Base-by-base conservation (phyloP, 495 filamentous ascomycete species). In the Margaritispora aquatica region DNA sequence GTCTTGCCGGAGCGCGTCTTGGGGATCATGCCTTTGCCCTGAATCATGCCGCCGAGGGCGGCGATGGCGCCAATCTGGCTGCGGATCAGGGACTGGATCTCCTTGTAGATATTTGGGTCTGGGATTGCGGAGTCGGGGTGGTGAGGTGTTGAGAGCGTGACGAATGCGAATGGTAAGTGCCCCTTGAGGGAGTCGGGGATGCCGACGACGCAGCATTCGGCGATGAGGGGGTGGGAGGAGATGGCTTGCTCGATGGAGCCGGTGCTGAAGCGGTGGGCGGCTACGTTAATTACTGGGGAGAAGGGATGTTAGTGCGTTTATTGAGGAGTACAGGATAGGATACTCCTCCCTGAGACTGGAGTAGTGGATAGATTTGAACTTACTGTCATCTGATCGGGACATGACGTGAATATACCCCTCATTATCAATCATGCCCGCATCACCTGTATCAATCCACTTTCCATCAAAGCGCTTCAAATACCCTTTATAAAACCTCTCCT, bases 241-340 rank as follows among this genome's bases (percentile, higher is more conserved):
- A 97, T 88, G 31, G 87, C 91, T 74, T 96, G 89, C 74, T 97
- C 92, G 68, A 97, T 93, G 22, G 86, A 76, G 27, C 89, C 92
- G 1, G 92, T 97, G 65, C 86, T 89, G 61, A 97, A 91, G 2
- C 92, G 83, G 73, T 97, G 92, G 1, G 92, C 92, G 26, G 92
- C 92, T 1, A 96, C 92, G 66, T 97, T 97, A 69, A 97, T 95
- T 59, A 97, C n/a, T n/a, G n/a, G n/a, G n/a, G n/a, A n/a, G n/a
- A n/a, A n/a, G n/a, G n/a, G n/a, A n/a, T n/a, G n/a, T n/a, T n/a
- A n/a, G n/a, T n/a, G n/a, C n/a, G n/a, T n/a, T n/a, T n/a, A n/a
- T n/a, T n/a, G n/a, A n/a, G n/a, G n/a, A n/a, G n/a, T n/a, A n/a
- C n/a, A n/a, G n/a, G n/a, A n/a, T n/a, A n/a, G n/a, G n/a, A n/a